Base-by-base conservation (phyloP, 164 flowering plant species). In the Magnolia sinica region DNA sequence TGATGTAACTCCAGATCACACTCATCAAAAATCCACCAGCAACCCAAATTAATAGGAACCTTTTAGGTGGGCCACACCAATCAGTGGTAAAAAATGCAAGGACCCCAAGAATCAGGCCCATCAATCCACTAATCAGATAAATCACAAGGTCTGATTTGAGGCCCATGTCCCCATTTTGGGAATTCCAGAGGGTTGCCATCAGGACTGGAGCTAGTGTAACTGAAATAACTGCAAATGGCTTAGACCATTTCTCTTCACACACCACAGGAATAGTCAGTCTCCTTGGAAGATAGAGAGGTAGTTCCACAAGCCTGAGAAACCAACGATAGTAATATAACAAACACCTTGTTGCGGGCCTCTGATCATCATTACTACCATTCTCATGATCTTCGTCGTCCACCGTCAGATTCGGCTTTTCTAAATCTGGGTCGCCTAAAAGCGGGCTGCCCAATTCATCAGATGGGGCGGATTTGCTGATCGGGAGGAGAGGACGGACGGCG, bases 1-100 rank as follows among this genome's bases (percentile, higher is more conserved):
- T 79, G n/a, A 89, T 84, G 77, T 86, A 89, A 79, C 78, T 85
- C 91, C 91, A 89, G 37, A 81, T 74, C 31, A 89, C 81, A 61
- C 91, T 89, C 91, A 87, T 89, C 3, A 87, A 22, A 74, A 89
- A 89, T 8, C 91, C 91, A 1, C 88, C 90, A 2, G 72, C 71
- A 45, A 89, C 81, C 91, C 91, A 89, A 67, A 86, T 85, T 23
- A 89, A 74, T n/a, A 82, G 49, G 76, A 76, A 85, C 31, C 65
- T 86, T 52, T 27, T 79, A 13, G 90, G 90, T 70, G 89, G 89
- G 72, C 64, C 81, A 10, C 78, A 83, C 10, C 22, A 11, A 45
- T 61, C 73, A 1, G 89, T 87, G 64, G 76, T 77, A 20, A 81
- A 14, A 76, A 76, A 76, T 23, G 88, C 86, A 51, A 80, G 50